These are phyloP conservation scores for Scheffersomyces coipomensis DNA, from an alignment of 805 yeast species.

Conservation along the genomic window DNA sequence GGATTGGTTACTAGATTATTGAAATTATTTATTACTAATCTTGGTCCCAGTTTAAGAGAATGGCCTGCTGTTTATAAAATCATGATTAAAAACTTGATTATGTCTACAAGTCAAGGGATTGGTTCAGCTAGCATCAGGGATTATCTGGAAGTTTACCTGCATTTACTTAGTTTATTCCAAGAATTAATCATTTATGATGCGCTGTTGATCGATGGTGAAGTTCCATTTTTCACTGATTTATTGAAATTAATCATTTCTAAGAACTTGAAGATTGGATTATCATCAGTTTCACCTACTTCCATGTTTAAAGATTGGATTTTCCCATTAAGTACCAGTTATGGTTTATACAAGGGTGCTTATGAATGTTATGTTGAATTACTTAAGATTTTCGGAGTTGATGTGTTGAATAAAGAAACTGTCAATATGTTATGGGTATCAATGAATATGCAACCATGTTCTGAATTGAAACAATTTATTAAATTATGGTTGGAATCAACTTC, in stretches of 20 bases:
- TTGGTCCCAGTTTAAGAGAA: constrained; percentile 38
- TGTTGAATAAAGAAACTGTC: constrained; percentile 47
- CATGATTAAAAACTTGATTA: constrained; percentile 24
- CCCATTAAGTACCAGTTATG: constrained; percentile 43
- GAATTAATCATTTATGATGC: constrained; percentile 41
- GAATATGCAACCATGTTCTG: constrained; percentile 46
- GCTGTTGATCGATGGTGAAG: constrained; percentile 29
- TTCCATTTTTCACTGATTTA: constrained; percentile 25
- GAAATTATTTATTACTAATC: constrained; percentile 28
- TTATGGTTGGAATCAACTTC: constrained; percentile 60
- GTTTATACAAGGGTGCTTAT: constrained; percentile 44
- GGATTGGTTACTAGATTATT: constrained; percentile 22
- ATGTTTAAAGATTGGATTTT: constrained; percentile 41
- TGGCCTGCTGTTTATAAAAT: constrained; percentile 14
- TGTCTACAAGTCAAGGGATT: constrained; percentile 28
- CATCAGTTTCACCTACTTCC: constrained; percentile 33
- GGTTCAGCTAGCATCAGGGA: constrained; percentile 29
- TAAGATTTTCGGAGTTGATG: constrained; percentile 45
- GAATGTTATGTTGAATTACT: constrained; percentile 59
- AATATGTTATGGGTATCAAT: constrained; percentile 60
- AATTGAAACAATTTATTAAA: constrained; percentile 44
- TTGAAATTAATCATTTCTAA: constrained; percentile 28
- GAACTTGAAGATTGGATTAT: constrained; percentile 36
- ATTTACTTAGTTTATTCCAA: constrained; percentile 27
- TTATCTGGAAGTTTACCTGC: constrained; percentile 17